These are phyloP conservation scores for Lactifluus echinatus DNA, from an alignment of 768 basidiomycete species.

Conservation along the genomic window DNA sequence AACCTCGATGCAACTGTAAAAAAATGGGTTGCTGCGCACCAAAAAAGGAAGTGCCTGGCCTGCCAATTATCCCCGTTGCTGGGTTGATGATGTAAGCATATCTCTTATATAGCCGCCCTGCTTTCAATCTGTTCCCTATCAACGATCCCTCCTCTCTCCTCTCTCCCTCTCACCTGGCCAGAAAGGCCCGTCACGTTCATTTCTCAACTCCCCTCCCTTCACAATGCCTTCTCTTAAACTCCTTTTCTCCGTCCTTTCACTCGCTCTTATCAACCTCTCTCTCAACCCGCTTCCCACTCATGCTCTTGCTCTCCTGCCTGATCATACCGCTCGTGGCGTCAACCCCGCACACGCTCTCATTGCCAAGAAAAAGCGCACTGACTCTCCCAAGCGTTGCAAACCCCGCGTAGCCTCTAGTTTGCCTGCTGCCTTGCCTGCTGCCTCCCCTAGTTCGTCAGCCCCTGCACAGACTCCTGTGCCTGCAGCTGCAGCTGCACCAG, in stretches of 20 bases:
- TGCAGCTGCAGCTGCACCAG: neutral
- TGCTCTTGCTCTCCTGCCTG: conserved; percentile 40
- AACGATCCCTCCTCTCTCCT: neutral
- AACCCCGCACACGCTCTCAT: conserved; percentile 37
- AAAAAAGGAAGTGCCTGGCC: conserved; percentile 29
- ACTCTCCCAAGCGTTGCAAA: conserved; percentile 46
- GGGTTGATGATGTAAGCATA: neutral
- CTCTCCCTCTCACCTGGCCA: neutral
- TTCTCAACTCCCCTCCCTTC: neutral
- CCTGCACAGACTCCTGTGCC: conserved; percentile 11
- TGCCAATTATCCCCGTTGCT: conserved; percentile 16
- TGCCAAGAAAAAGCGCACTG: conserved; percentile 42
- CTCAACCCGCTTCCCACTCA: conserved; percentile 38
- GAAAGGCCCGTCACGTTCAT: conserved; percentile 1
- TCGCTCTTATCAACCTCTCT: conserved; percentile 48
- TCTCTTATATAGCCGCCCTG: neutral
- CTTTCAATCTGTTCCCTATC: neutral
- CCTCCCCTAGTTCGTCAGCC: conserved; percentile 13
- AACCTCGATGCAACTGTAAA: conserved; percentile 58
- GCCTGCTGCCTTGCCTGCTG: conserved; percentile 15
- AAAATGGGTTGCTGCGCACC: conserved; percentile 40
- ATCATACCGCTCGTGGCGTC: conserved; percentile 37
- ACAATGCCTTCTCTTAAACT: conserved; percentile 44
- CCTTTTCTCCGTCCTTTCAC: conserved; percentile 47
- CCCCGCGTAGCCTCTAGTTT: conserved; percentile 29